phyloP scores from a whole-genome alignment of 2,329 filamentous ascomycete species.

The Cercospora beticola region DNA sequence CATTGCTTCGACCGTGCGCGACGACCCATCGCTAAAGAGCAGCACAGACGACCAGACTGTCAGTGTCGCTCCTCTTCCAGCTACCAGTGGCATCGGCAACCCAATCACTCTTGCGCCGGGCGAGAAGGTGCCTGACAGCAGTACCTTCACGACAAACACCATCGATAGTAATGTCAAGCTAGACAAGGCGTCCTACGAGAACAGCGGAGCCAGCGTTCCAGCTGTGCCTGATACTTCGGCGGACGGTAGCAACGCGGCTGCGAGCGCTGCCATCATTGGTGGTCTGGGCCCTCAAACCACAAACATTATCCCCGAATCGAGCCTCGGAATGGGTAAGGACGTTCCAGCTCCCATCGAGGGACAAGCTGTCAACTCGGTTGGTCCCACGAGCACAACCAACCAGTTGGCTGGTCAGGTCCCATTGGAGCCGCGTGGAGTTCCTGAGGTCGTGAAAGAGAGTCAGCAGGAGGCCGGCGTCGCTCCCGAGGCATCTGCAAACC shows the following conservation, averaged over 20 bases:
- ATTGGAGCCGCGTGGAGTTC: slow-evolving; percentile 50
- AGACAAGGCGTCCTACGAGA: slow-evolving; percentile 84
- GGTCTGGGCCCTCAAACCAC: slow-evolving; percentile 54
- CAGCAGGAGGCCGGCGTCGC: slow-evolving; percentile 63
- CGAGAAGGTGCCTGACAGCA: slow-evolving; percentile 72
- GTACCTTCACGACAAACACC: slow-evolving; percentile 65
- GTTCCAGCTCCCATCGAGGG: slow-evolving; percentile 24
- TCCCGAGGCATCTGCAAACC: slow-evolving; percentile 64
- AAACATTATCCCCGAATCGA: slow-evolving; percentile 78
- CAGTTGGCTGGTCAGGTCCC: slow-evolving; percentile 49
- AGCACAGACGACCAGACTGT: slow-evolving; percentile 40
- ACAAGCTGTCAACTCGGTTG: slow-evolving; percentile 23
- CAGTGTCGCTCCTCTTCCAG: slow-evolving; percentile 58
- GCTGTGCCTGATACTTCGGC: slow-evolving; percentile 48
- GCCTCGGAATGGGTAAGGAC: slow-evolving; percentile 63
- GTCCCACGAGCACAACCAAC: slow-evolving; percentile 43
- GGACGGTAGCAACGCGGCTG: not conserved
- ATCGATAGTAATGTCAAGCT: slow-evolving; percentile 65
- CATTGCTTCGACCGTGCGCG: slow-evolving; percentile 61
- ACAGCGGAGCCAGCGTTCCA: slow-evolving; percentile 60
- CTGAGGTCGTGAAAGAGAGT: slow-evolving; percentile 68
- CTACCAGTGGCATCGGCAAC: slow-evolving; percentile 64
- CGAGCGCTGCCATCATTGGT: slow-evolving; percentile 43
- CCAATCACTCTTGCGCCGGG: slow-evolving; percentile 77
- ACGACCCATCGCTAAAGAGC: slow-evolving; percentile 63